Evolutionary conservation across 2,329 filamentous ascomycete species (phyloP), one percentile per base, ranked within the genome.

Genomic region (Corinectria fuckeliana): DNA sequence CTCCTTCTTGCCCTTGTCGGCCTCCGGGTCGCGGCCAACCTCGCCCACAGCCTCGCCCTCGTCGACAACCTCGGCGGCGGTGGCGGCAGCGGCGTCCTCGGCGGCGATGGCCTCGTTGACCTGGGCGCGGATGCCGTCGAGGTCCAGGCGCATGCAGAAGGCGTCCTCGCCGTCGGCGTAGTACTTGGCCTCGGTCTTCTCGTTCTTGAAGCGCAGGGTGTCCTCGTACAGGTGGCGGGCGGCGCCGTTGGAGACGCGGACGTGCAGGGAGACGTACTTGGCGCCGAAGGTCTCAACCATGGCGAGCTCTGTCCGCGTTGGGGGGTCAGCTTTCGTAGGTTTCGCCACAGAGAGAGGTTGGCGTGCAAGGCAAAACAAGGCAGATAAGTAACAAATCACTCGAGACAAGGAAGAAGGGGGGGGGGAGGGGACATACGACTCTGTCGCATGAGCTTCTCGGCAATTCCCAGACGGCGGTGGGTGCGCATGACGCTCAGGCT

Each of bases 111-210:
- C 67, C 28, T 71, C 78, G 20, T 82, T 75, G 52, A 80, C 71
- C 72, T 80, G 78, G 58, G 80, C 78, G 62, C 80, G 76, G 73
- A 91, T 82, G 66, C 83, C 81, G 59, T 85, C 80, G 41, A 99
- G 84, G 71, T 98, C 90, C 75, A 97, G 91, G 63, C 88, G 89
- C 95, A 99, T 99, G 73, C 88, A 91, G 75, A 88, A 97, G 34
- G 95, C 95, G 80, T 99, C 92, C 80, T 99, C 95, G 60, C 94
- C 94, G 76, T 99, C 95, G 58, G 95, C 95, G 75, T 99, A 99
- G 85, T 97, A 97, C 79, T 93, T 95, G 48, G 85, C 75, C 78
- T 96, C 92, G 10, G 90, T 88, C 81, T 93, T 95, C 66, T 95
- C 92, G 67, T 91, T 91, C 74, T 88, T 86, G 83, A 97, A 98